Percentiles rank a stretch among this genome's conserved stretches.
Conservation (phyloP, 169 alveolate genomes). For the Babesia sp. region DNA sequence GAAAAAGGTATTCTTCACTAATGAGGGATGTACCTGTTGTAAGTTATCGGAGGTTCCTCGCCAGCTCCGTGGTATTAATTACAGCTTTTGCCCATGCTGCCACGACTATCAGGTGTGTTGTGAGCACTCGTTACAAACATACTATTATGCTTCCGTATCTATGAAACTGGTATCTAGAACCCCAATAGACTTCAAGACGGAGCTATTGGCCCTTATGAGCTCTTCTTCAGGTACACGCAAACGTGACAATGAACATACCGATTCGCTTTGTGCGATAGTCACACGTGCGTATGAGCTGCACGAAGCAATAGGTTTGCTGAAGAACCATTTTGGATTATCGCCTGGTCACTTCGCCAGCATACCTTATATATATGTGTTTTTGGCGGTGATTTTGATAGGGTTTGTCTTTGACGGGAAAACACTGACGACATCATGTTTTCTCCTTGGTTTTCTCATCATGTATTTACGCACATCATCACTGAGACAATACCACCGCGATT, state of each 20-base stretch:
- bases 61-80: slow-evolving; percentile 15
- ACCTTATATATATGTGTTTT: slow-evolving; percentile 1
- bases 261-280: slow-evolving; percentile 23
- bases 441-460: slow-evolving; percentile 12
- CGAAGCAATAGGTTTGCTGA: background rate
- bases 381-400: slow-evolving; percentile 3
- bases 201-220: slow-evolving; percentile 5
- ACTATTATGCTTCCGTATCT: slow-evolving; percentile 41
- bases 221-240: background rate
- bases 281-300: slow-evolving; percentile 12
- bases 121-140: slow-evolving; percentile 49
- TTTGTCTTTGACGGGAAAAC: slow-evolving; percentile 18
- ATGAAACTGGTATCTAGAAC: slow-evolving; percentile 19
- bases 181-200: slow-evolving; percentile 31
- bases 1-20: slow-evolving; percentile 59
- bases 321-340: slow-evolving; percentile 14
- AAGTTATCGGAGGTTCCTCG: slow-evolving; percentile 27
- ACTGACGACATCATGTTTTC: slow-evolving; percentile 13
- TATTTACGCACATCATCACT: slow-evolving; percentile 25
- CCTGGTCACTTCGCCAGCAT: background rate
- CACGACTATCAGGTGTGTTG: slow-evolving; percentile 65
- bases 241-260: background rate
- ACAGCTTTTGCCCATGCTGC: slow-evolving; percentile 41
- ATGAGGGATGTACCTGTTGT: slow-evolving; percentile 52
- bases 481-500: slow-evolving; percentile 31